phyloP scores from a whole-genome alignment of 1,139 yeast genomes.

The Scheffersomyces insectosa region DNA sequence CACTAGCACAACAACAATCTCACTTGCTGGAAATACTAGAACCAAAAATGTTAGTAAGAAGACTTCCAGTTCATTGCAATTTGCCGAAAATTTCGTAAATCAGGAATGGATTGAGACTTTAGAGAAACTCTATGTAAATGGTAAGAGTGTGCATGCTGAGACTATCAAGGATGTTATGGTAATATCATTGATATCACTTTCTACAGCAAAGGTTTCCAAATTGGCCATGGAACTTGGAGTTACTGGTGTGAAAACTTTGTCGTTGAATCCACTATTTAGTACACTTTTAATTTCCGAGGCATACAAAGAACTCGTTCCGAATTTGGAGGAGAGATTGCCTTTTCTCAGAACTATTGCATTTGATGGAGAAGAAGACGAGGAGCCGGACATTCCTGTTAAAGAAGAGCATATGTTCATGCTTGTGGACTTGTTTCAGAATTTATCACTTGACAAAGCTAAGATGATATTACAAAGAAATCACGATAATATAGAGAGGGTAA shows the following conservation, averaged over 20 bases:
- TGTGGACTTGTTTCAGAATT: slow-evolving; percentile 60
- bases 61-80: slow-evolving; percentile 24
- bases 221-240: slow-evolving; percentile 47
- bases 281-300: slow-evolving; percentile 49
- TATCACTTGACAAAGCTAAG: slow-evolving; percentile 45
- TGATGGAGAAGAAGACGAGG: slow-evolving; percentile 2
- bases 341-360: slow-evolving; percentile 29
- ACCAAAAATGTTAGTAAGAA: slow-evolving; percentile 18
- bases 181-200: slow-evolving; percentile 51
- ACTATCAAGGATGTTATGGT: slow-evolving; percentile 50
- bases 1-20: slow-evolving; percentile 8
- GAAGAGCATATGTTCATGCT: slow-evolving; percentile 45
- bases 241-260: slow-evolving; percentile 38
- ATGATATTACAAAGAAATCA: slow-evolving; percentile 48
- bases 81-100: slow-evolving; percentile 57
- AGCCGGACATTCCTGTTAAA: slow-evolving; percentile 17
- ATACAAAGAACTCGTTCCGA: slow-evolving; percentile 48
- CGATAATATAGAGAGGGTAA: slow-evolving; percentile 57
- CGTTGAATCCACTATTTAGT: slow-evolving; percentile 53
- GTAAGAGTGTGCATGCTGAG: slow-evolving; percentile 52
- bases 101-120: slow-evolving; percentile 57
- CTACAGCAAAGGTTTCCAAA: slow-evolving; percentile 44
- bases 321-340: slow-evolving; percentile 48
- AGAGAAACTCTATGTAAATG: slow-evolving; percentile 58
- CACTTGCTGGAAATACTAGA: slow-evolving; percentile 7